Percentiles rank a stretch among this genome's conserved stretches.
phyloP scores from a whole-genome alignment of 306 rosid genomes.

The Malus fusca region DNA sequence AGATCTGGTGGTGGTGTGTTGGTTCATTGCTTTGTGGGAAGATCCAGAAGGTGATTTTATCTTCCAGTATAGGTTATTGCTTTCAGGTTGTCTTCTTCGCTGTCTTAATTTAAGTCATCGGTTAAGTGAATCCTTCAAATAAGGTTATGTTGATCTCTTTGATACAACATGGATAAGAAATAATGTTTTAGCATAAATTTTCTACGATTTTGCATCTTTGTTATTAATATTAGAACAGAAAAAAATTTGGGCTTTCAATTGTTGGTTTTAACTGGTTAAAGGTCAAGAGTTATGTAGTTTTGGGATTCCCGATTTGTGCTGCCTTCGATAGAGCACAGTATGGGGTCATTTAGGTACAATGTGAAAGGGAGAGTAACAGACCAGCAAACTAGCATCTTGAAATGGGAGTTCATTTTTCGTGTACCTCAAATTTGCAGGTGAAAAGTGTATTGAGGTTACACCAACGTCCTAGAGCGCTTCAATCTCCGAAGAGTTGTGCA shows the following conservation, averaged over 20 bases:
- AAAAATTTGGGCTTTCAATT: neutral
- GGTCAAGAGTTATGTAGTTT: neutral
- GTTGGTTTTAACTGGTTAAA: neutral
- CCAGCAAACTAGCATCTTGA: no score
- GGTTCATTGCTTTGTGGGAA: slow-evolving; percentile 82
- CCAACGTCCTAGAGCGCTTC: no score
- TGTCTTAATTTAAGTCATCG: neutral
- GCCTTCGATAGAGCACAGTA: no score
- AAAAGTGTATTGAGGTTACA: no score
- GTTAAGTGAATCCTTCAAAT: neutral
- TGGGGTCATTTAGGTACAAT: no score
- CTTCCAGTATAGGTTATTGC: slow-evolving; percentile 11
- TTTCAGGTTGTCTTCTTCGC: neutral
- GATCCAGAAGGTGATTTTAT: slow-evolving; percentile 73
- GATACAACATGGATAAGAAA: neutral
- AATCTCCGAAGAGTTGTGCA: no score
- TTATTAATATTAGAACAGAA: neutral
- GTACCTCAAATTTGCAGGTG: no score
- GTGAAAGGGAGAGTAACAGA: no score
- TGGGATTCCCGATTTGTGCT: no score
- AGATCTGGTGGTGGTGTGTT: slow-evolving; percentile 58
- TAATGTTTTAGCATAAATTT: neutral
- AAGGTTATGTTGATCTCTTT: neutral
- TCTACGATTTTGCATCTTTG: neutral
- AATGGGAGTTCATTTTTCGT: no score